Evolutionary conservation across 495 filamentous ascomycete species (phyloP), one percentile per base, ranked within the genome.

Genomic region (Chaetomidium leptoderma): DNA sequence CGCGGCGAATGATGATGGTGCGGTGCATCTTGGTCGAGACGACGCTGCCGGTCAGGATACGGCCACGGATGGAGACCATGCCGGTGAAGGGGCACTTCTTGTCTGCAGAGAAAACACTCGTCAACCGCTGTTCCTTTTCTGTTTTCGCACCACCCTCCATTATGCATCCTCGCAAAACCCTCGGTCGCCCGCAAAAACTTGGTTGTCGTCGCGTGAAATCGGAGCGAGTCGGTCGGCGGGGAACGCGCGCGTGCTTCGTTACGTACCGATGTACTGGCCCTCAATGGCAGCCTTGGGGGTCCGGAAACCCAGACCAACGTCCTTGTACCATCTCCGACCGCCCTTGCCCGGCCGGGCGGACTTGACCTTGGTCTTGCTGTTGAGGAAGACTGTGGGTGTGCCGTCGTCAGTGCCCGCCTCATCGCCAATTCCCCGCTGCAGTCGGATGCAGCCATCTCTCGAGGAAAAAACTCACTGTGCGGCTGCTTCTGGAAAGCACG

Each of bases 71-170:
- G 66, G 91, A 96, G 70, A 97, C 91, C 72, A 89, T 80, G 74
- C 95, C 95, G 64, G 90, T 95, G 86, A 97, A 99, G 67, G 93
- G 93, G 86, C 93, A 99, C 83, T 99, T 99, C 87, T 99, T 97
- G 86, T 99, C 93, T 96, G 75, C 71, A 71, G 39, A 62, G 42
- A 53, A 63, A 60, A 65, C 51, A 48, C 57, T 52, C 21, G 56
- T 67, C 59, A 70, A 62, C 58, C 40, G 17, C 17, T 46, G 49
- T 53, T 56, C 46, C 30, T 21, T 36, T n/a, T n/a, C n/a, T n/a
- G n/a, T n/a, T n/a, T n/a, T n/a, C n/a, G n/a, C n/a, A n/a, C n/a
- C n/a, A n/a, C 55, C 40, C 30, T 46, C 40, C n/a, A n/a, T n/a
- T n/a, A n/a, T n/a, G n/a, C n/a, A n/a, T 35, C 51, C 39, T 26